A percentile compares a stretch with the other conserved stretches of the same genome.
Conservation (phyloP, 768 basidiomycete genomes). For the Rhizopogon vinicolor region DNA sequence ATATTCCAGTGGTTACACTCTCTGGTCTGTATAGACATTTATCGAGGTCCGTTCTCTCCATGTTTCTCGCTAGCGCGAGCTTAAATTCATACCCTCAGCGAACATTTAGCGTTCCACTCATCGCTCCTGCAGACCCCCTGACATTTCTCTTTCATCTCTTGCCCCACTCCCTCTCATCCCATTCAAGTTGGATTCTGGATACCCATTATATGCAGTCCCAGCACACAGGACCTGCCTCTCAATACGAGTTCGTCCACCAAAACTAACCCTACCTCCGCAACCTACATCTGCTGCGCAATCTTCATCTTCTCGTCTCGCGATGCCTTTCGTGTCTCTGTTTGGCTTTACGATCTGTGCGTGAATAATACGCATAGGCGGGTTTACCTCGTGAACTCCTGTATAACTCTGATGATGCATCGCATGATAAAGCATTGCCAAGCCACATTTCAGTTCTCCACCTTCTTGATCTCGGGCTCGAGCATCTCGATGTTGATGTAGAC, state of each 20-base stretch:
- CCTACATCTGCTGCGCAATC: conserved; percentile 13
- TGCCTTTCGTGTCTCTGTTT: conserved; percentile 79
- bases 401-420: conserved; percentile 71
- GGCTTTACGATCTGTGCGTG: conserved; percentile 81
- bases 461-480: conserved; percentile 82
- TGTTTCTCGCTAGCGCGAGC: conserved; percentile 30
- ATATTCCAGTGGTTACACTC: conserved; percentile 63
- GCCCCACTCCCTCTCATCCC: conserved; percentile 48
- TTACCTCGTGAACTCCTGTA: conserved; percentile 41
- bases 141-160: conserved; percentile 37
- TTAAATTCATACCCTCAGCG: conserved; percentile 23
- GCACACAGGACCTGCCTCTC: conserved; percentile 32
- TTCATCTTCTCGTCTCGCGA: conserved; percentile 46
- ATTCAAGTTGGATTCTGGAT: conserved; percentile 27
- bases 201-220: conserved; percentile 45
- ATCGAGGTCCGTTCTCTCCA: conserved; percentile 42
- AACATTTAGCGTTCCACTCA: conserved; percentile 39
- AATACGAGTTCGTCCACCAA: conserved; percentile 34
- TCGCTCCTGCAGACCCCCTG: conserved; percentile 34
- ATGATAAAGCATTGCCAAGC: conserved; percentile 86
- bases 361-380: not conserved
- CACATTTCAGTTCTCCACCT: conserved; percentile 90
- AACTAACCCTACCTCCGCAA: conserved; percentile 44
- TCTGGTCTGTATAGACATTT: conserved; percentile 79
- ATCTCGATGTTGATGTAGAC: conserved; percentile 83